Conservation (phyloP, 441 rosid genomes). For the Populus hybrid region DNA sequence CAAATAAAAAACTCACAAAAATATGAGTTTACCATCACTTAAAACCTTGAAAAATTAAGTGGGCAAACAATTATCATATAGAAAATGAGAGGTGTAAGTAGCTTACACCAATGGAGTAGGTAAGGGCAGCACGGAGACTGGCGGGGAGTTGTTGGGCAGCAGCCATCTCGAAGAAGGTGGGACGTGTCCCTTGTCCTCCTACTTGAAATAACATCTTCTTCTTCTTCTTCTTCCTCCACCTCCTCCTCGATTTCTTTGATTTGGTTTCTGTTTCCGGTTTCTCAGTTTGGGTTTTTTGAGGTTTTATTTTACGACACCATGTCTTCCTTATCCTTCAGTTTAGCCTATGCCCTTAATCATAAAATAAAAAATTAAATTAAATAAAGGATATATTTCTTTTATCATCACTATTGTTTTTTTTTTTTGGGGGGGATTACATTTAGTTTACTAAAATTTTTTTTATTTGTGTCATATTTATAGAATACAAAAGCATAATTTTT, state of each 20-base stretch:
- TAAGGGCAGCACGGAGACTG: slow-evolving; percentile 95
- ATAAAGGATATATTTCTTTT: too few species aligned
- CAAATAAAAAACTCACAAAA: slow-evolving; percentile 5
- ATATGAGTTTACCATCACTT: not conserved
- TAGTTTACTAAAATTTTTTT: too few species aligned
- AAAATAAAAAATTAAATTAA: too few species aligned
- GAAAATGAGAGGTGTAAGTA: not conserved
- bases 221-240: slow-evolving; percentile 17
- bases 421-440: too few species aligned
- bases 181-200: slow-evolving; percentile 98
- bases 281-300: not conserved
- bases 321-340: not conserved
- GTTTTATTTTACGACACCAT: not conserved
- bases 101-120: slow-evolving; percentile 88
- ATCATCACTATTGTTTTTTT: too few species aligned
- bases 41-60: not conserved
- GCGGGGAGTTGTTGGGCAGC: slow-evolving; percentile 99
- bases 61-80: not conserved
- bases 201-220: slow-evolving; percentile 91
- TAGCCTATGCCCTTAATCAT: too few species aligned
- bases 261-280: not conserved
- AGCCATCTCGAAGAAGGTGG: slow-evolving; percentile 99
- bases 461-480: too few species aligned
- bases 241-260: slow-evolving; percentile 22
- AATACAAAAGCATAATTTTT: too few species aligned